These are phyloP conservation scores for Suhomyces sp. DNA, from an alignment of 805 yeast genomes.

Conservation along the genomic window DNA sequence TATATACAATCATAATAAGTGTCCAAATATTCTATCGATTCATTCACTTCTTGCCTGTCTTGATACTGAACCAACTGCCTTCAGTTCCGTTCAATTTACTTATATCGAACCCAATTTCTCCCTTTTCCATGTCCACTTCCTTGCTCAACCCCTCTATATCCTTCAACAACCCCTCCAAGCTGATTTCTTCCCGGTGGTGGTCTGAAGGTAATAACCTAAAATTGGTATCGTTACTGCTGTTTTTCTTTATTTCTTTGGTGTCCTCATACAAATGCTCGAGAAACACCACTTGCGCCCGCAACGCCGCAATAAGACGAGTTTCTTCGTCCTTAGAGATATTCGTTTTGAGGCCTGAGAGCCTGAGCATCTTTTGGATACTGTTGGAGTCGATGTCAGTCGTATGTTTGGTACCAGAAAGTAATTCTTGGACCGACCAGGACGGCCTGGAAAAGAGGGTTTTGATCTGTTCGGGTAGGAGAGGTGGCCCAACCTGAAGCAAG, in stretches of 20 bases:
- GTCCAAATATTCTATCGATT: too few relatives aligned
- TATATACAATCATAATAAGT: too few relatives aligned
- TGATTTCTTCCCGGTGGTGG: constrained; percentile 26
- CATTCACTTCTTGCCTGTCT: too few relatives aligned
- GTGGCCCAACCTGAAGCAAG: constrained; percentile 1
- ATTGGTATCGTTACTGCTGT: constrained; percentile 18
- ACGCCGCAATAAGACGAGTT: constrained; percentile 26
- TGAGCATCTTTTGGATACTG: constrained; percentile 34
- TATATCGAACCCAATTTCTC: constrained; percentile 12
- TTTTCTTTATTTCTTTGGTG: constrained; percentile 10
- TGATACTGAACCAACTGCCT: too few relatives aligned
- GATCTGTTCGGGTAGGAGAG: constrained; percentile 5
- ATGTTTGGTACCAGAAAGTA: constrained; percentile 5
- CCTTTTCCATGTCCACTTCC: constrained; percentile 10
- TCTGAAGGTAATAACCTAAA: constrained; percentile 39
- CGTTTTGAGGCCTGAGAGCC: constrained; percentile 50
- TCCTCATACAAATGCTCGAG: constrained; percentile 43
- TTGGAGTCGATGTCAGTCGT: constrained; percentile 13
- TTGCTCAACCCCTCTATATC: constrained; percentile 5
- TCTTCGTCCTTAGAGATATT: constrained; percentile 25
- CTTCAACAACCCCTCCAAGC: constrained; percentile 16
- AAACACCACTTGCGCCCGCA: constrained; percentile 51
- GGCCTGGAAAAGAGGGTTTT: constrained; percentile 7
- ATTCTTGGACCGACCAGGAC: constrained; percentile 14
- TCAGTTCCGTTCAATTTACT: too few relatives aligned